Evolutionary conservation across 1,284 basidiomycete species (phyloP), one percentile per base, ranked within the genome.

Genomic region (Fomitopsis betulina): DNA sequence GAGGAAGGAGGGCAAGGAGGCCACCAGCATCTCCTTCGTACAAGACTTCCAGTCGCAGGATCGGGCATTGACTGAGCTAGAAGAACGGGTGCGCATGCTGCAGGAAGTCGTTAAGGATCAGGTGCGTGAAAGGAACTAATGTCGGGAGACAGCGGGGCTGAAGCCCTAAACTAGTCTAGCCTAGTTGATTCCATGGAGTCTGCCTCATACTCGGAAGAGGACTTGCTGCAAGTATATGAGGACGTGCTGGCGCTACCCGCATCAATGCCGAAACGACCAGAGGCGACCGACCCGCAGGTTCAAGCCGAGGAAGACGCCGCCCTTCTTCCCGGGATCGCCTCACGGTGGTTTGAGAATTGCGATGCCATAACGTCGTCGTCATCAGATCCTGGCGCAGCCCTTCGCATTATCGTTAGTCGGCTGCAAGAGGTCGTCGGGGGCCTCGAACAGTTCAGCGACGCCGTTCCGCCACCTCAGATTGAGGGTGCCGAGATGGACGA

Each of bases 181-280:
- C 17, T 25, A 64, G 61, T 49, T 15, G 5, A 23, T 47, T 12
- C 35, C 57, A 33, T 21, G 27, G 49, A 39, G 0, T 35, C 53
- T 1, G 69, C 73, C 2, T 62, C 67, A 2, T 84, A 79, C 65
- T 74, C 78, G 0, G 84, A 86, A 64, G 72, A 76, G 15, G 79
- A 84, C 6, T 70, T 86, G 0, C 54, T 79, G 49, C 61, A 69
- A 1, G 65, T 86, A 47, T 86, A 85, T 63, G 76, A 83, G 61
- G 81, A 84, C 58, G 67, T 86, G 15, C 75, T 86, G 17, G 74
- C 78, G 1, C 63, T 76, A 42, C 72, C 77, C 5, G 37, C 64
- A 33, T 57, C 40, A 40, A 53, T 25, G 27, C 23, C 25, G 15
- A n/a, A 37, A 19, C 12, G 38, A 15, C 35, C 21, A 3, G 19